Base-by-base conservation (phyloP, 495 filamentous ascomycete species). In the Talaromyces wortmannii region DNA sequence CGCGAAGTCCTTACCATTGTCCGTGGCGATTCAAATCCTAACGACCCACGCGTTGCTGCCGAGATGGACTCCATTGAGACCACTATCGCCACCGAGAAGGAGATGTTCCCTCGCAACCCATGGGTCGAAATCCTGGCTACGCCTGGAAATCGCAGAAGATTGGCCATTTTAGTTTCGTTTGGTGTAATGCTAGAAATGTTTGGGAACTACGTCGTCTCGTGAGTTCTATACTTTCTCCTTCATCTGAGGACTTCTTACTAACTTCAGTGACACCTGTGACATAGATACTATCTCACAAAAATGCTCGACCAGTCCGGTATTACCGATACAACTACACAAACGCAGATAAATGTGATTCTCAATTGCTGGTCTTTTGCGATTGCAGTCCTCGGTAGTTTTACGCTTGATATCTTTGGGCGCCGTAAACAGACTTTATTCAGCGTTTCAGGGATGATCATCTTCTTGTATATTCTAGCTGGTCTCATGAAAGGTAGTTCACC, bases 291-390 rank as follows among this genome's bases (percentile, higher is more conserved):
- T 31, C 31, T 50, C 7, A 17, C 12, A 10, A 33, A 50, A 8
- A 50, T 50, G 23, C 31, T 50, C 6, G 33, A 5, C n/a, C 48
- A 32, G 7, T 23, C 48, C 31, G 48, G 48, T n/a, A 50, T 50
- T 33, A 50, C 48, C 40, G 68, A 74, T 60, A 71, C 73, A 49
- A 73, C 75, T 63, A 81, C 77, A 80, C 77, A 80, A 50, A 73
- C 81, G 54, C 76, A 86, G 50, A 74, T 83, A 57, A 82, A 84
- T 57, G 78, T 76, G 47, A 71, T 85, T 44, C 83, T 88, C 59
- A 81, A 83, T 55, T 77, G 78, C 32, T 76, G 87, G 44, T 79
- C 78, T 32, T 84, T 89, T 64, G 66, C 80, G 31, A 84, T 81
- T 59, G 85, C 86, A 5, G 72, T 86, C 15, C 63, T 79, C 29